A percentile compares a stretch with the other conserved stretches of the same genome.
These are phyloP conservation scores for Jamesozyma spencerorum DNA, from an alignment of 805 yeast species.

Conservation along the genomic window DNA sequence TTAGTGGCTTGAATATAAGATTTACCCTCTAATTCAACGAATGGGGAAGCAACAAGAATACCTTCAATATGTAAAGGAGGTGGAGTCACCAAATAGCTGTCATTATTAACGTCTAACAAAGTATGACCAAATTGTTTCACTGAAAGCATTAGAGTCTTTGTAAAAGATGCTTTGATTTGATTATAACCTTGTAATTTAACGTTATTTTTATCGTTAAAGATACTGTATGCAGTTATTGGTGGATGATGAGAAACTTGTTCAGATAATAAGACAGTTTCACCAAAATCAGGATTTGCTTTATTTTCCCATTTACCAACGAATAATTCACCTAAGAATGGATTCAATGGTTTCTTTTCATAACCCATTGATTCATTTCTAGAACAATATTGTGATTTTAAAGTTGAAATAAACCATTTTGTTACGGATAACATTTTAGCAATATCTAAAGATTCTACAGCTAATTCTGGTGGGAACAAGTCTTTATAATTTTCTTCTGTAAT, in stretches of 20 bases:
- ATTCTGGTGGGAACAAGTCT: slow-evolving; percentile 21
- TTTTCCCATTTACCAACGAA: slow-evolving; percentile 86
- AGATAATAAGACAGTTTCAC: slow-evolving; percentile 70
- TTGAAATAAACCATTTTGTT: slow-evolving; percentile 82
- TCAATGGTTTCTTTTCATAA: slow-evolving; percentile 93
- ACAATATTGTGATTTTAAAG: slow-evolving; percentile 87
- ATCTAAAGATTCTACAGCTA: slow-evolving; percentile 39
- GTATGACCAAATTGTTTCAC: slow-evolving; percentile 95
- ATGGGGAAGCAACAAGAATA: slow-evolving; percentile 81
- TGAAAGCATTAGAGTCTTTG: slow-evolving; percentile 62
- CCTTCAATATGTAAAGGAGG: slow-evolving; percentile 99
- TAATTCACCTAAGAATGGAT: slow-evolving; percentile 92
- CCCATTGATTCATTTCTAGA: slow-evolving; percentile 87
- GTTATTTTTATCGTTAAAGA: slow-evolving; percentile 62
- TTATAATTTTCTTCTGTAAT: slow-evolving; percentile 19
- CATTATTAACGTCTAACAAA: slow-evolving; percentile 54
- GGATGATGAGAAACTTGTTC: slow-evolving; percentile 98
- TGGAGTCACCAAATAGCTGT: slow-evolving; percentile 69
- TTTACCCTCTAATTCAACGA: slow-evolving; percentile 86
- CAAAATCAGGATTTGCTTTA: slow-evolving; percentile 41
- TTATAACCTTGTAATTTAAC: slow-evolving; percentile 80
- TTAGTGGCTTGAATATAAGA: slow-evolving; percentile 72
- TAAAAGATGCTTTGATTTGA: slow-evolving; percentile 75
- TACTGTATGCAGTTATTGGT: slow-evolving; percentile 85
- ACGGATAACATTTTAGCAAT: slow-evolving; percentile 61